Evolutionary conservation across 2,329 filamentous ascomycete species (phyloP), one percentile per base, ranked within the genome.

Genomic region (Westerdykella ornata): DNA sequence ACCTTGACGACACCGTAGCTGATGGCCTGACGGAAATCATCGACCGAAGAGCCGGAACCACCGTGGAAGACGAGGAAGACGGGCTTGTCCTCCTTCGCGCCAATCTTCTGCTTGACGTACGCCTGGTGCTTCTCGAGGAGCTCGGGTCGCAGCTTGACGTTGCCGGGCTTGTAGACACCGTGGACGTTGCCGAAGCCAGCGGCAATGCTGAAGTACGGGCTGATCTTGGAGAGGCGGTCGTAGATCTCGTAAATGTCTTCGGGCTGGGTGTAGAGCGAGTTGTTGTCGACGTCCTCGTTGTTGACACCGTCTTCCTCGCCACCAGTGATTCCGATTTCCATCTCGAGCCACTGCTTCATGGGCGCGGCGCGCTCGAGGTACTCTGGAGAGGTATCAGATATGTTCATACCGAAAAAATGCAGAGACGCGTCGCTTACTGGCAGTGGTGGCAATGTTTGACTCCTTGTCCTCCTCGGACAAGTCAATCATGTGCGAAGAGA

Each of bases 21-120:
- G 71, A 96, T 96, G 65, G 89, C 90, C 59, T 88, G 81, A 75
- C 11, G 77, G 79, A 85, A 98, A 75, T 98, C 92, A 58, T 87
- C 72, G 77, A 95, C 94, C 68, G 78, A 77, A 53, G 86, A 94
- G 56, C 92, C 92, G 51, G 87, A 94, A 61, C 92, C 92, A 63
- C 92, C 92, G 79, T 98, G 92, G 85, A 98, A 98, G 69, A 98
- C 92, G 63, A 98, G 88, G 82, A 89, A 97, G 66, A 97, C 86
- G 56, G 92, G 92, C 84, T 96, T 96, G 66, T 85, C 78, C 53
- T 85, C 79, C 58, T 77, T 73, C 60, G 78, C 72, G 54, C 72
- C 70, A 52, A 83, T 80, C 76, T 94, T 80, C 71, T 90, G 81
- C 72, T 87, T 81, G 69, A 96, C 87, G 71, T 85, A 88, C 52